Evolutionary conservation across 805 yeast species (phyloP), one percentile per base, ranked within the genome.

Genomic region (Candida loeiensis): DNA sequence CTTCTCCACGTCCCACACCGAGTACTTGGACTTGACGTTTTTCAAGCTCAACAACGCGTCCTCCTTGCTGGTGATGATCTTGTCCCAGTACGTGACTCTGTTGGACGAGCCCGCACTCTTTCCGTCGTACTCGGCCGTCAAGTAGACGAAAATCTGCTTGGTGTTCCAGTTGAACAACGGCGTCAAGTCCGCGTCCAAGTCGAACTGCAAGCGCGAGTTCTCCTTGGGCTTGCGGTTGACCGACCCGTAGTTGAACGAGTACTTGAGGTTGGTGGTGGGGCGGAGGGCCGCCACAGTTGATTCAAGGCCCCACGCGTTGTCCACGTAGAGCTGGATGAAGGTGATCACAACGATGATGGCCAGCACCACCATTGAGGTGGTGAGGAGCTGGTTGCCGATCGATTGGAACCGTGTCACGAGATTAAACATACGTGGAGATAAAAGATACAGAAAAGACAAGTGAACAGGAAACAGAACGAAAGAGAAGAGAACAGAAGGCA

Each of bases 101-200:
- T 82, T 84, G 2, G 60, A 56, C n/a, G 75, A 62, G 7, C 58
- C 67, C 1, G 49, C 49, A 45, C 63, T 51, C 43, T 63, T 57
- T 69, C 79, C 79, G 13, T 70, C 67, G 53, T 90, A 90, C 55
- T 87, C 91, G 1, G 95, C 95, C 2, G 95, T 85, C 46, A 93
- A 69, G 54, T 91, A 93, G 4, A 83, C 85, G 54, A 93, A 91
- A n/a, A 91, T 80, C 62, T 91, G 98, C 58, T 91, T 91, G 9
- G 99, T 93, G 64, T 91, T 93, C 96, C 97, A 91, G 61, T 85
- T 89, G 74, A 90, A 90, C 38, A 93, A 71, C 2, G 87, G 81
- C 1, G 85, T 58, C 45, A 91, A 69, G 61, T 91, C 96, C 2
- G 72, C 69, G 4, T 77, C 78, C 34, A 93, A 64, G 57, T 87